phyloP scores from a whole-genome alignment of 148 eudicot genomes.

The Amaranthus cruentus region DNA sequence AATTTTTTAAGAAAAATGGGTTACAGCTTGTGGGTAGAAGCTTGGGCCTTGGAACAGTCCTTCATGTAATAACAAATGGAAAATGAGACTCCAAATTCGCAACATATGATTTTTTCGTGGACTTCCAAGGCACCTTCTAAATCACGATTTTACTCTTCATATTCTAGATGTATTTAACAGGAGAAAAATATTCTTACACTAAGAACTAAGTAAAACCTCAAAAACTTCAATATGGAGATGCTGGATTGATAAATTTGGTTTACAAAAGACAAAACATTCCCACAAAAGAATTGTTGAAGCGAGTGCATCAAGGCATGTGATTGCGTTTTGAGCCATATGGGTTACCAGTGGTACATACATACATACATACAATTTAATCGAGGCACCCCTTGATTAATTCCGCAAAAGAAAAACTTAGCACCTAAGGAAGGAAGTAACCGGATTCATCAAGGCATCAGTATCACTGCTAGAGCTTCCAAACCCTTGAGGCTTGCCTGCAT shows the following conservation, averaged over 20 bases:
- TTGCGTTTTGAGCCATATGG: slow-evolving; percentile 61
- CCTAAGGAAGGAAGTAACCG: slow-evolving; percentile 49
- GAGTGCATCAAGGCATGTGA: background rate
- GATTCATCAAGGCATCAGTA: slow-evolving; percentile 32
- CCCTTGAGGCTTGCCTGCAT: slow-evolving; percentile 50
- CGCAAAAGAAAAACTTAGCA: slow-evolving; percentile 2
- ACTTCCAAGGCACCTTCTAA: background rate
- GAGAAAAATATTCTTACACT: slow-evolving; percentile 15
- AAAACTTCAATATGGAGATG: slow-evolving; percentile 13
- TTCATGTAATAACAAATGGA: no score
- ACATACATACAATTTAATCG: no score
- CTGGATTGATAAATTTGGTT: slow-evolving; percentile 2
- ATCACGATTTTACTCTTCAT: slow-evolving; percentile 6
- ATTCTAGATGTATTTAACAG: slow-evolving; percentile 7
- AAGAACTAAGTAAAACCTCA: slow-evolving; percentile 12
- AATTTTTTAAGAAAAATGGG: background rate
- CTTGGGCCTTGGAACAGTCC: background rate
- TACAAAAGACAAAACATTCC: slow-evolving; percentile 1
- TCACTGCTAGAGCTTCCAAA: slow-evolving; percentile 40
- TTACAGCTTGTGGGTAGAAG: background rate
- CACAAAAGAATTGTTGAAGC: slow-evolving; percentile 10
- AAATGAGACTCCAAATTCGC: slow-evolving; percentile 2
- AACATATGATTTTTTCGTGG: background rate
- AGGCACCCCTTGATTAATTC: no score
- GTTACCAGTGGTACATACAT: slow-evolving; percentile 29